Percentiles rank a stretch among this genome's conserved stretches.
These are phyloP conservation scores for Akanthomyces muscarius DNA, from an alignment of 2,329 filamentous ascomycete species.

Conservation along the genomic window DNA sequence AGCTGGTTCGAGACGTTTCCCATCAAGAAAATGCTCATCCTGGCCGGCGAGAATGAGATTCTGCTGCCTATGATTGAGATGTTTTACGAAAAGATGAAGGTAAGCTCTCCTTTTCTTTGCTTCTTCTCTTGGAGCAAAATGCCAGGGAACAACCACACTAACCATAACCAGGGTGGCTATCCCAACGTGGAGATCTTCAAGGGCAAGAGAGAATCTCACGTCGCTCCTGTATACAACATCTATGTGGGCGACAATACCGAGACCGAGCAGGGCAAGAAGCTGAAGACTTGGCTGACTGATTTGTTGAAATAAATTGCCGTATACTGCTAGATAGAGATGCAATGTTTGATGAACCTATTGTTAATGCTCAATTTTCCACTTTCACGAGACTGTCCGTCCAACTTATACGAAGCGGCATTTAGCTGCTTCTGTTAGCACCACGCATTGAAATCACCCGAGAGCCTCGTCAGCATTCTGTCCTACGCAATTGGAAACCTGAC, in stretches of 20 bases:
- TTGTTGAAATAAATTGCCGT: slow-evolving; percentile 8
- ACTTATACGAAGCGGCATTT: slow-evolving; percentile 21
- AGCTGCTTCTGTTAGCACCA: slow-evolving; percentile 5
- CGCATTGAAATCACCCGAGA: no score
- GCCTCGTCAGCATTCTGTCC: no score
- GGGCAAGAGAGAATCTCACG: slow-evolving; percentile 22
- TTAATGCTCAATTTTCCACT: no score
- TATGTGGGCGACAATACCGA: slow-evolving; percentile 21
- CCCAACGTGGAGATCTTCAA: slow-evolving; percentile 22
- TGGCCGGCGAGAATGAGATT: slow-evolving; percentile 21
- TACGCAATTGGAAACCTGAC: no score
- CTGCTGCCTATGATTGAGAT: slow-evolving; percentile 22
- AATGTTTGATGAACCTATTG: no score
- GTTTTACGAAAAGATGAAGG: slow-evolving; percentile 21
- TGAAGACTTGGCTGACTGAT: slow-evolving; percentile 23
- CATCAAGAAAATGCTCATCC: slow-evolving; percentile 20
- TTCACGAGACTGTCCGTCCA: not conserved
- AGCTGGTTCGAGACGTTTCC: slow-evolving; percentile 23
- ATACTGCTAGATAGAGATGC: not conserved
- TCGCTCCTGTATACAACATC: slow-evolving; percentile 23
- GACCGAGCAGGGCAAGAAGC: slow-evolving; percentile 22
- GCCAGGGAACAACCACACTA: not conserved
- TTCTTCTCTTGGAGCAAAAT: not conserved
- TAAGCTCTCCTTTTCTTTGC: slow-evolving; percentile 1
- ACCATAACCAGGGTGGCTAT: slow-evolving; percentile 17